Evolutionary conservation across 306 rosid species (phyloP).

Genomic region (Carpinus viminea): DNA sequence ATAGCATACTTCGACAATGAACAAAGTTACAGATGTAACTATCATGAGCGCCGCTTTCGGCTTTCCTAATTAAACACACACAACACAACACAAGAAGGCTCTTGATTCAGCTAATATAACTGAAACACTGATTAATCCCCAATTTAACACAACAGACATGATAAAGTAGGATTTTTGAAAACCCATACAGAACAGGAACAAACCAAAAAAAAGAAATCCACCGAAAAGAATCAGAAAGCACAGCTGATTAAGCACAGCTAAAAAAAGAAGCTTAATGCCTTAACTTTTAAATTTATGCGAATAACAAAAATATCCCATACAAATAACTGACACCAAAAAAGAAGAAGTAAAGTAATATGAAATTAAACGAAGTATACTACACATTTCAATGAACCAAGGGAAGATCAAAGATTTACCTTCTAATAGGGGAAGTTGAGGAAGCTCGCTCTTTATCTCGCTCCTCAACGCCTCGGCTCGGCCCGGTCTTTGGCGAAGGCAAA

Average conservation of each 20-base stretch:
- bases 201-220: not conserved
- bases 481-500: conserved; percentile 59
- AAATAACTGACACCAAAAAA: not conserved
- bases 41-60: not conserved
- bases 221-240: not conserved
- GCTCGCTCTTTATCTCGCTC: conserved; percentile 42
- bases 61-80: not conserved
- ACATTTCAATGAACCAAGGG: not conserved
- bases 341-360: not conserved
- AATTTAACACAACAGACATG: not conserved
- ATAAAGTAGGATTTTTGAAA: not conserved
- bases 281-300: not conserved
- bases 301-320: not conserved
- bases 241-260: not conserved
- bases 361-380: not conserved
- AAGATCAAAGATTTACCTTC: conserved; percentile 40
- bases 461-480: conserved; percentile 25
- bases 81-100: not conserved
- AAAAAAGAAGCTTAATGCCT: not conserved
- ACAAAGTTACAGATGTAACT: not conserved
- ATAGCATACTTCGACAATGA: not conserved
- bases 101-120: not conserved
- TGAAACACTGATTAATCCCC: not conserved
- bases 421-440: conserved; percentile 33
- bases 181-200: not conserved